Base-by-base conservation (phyloP, 225 moss, liverwort and hornwort species). In the Climacium dendroides region DNA sequence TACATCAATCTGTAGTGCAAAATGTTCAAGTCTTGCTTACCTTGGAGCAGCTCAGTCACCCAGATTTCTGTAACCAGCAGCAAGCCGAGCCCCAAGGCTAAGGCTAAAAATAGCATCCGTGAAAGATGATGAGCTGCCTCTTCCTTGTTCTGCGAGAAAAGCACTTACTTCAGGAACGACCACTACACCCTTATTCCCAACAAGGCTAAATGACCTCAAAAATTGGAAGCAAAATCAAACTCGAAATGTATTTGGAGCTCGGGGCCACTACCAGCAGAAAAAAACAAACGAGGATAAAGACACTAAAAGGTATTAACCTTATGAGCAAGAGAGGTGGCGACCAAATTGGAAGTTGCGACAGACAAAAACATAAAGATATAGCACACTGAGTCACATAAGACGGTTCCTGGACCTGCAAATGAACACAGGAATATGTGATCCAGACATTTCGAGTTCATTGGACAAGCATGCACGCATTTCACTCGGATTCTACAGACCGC, bases 351-450 rank as follows among this genome's bases (percentile, higher is more conserved):
- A 28, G 97, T 97, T 60, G 97, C 94, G 10, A 97, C 92, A 67
- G 97, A 95, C 12, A 97, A 94, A 82, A 97, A 97, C 97, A 97
- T 97, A 70, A 97, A 95, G 84, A 96, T 90, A 43, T 92, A 97
- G 77, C 91, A 92, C 72, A 94, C 85, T 85, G 94, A 94, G 87
- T 97, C 97, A 83, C 96, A 96, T 67, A 97, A 52, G 60, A 96
- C 96, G 77, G 97, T 97, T 79, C 97, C 95, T 90, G 97, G 96
- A 74, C 95, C 96, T 96, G 92, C 86, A 90, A 80, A 88, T 84
- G 70, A 86, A 85, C 87, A 89, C n/a, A 65, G 65, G 45, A 79
- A 85, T 25, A 89, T 84, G 66, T 80, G 71, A 87, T 47, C 62
- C 61, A 86, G 67, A 64, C 60, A 55, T 22, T 72, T 61, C 47